phyloP scores from a whole-genome alignment of 2,329 filamentous ascomycete genomes.

The Stemphylium vesicarium region DNA sequence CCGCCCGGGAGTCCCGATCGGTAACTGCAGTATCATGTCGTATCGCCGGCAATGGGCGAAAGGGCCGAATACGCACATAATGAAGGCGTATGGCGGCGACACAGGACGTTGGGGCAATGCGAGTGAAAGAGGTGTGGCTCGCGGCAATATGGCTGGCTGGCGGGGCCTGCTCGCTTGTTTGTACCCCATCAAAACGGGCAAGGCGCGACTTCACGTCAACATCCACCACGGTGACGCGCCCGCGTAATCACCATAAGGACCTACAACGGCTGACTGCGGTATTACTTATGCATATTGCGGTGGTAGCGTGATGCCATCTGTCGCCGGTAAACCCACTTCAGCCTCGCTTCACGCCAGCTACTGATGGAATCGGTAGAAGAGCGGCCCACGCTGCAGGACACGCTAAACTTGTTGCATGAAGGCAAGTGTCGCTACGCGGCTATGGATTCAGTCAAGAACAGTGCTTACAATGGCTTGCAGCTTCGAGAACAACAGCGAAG shows the following conservation, averaged over 20 bases:
- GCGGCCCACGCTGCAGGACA: conserved; percentile 40
- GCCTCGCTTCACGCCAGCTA: conserved; percentile 10
- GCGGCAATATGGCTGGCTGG: conserved; percentile 5
- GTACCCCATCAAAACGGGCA: conserved; percentile 22
- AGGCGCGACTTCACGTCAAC: conserved; percentile 38
- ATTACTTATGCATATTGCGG: conserved; percentile 30
- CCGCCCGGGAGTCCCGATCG: conserved; percentile 27
- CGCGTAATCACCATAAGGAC: conserved; percentile 9
- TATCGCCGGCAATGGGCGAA: conserved; percentile 9
- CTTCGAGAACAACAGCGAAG: conserved; percentile 62
- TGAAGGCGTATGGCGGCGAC: conserved; percentile 15
- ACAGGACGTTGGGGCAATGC: background rate
- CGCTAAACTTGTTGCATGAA: conserved; percentile 46
- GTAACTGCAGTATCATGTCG: conserved; percentile 19
- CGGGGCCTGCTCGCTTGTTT: conserved; percentile 31
- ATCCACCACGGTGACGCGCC: conserved; percentile 35
- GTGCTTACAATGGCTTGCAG: conserved; percentile 38
- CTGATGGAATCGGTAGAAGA: conserved; percentile 40
- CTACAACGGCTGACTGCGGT: conserved; percentile 32
- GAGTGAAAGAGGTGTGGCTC: conserved; percentile 10
- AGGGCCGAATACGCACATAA: conserved; percentile 3
- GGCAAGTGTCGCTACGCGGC: conserved; percentile 35
- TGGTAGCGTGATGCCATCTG: conserved; percentile 40
- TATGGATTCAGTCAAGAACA: conserved; percentile 14
- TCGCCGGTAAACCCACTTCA: conserved; percentile 31